Conservation (phyloP, 805 yeast species). For the Candida orba region DNA sequence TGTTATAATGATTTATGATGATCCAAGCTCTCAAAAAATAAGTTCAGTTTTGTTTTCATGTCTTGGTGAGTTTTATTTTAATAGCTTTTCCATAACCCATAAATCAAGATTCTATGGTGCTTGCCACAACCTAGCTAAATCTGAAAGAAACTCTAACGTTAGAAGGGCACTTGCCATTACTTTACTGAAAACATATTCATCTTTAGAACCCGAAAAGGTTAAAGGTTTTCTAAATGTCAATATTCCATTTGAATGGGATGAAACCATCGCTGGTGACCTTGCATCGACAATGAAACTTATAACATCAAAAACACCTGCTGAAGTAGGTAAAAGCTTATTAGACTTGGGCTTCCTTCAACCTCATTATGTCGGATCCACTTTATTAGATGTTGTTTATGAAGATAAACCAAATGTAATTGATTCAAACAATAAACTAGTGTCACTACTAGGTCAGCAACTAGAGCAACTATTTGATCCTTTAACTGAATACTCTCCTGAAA, state of each 20-base stretch:
- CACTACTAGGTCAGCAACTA: constrained; percentile 71
- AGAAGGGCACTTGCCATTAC: constrained; percentile 75
- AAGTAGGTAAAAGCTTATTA: constrained; percentile 51
- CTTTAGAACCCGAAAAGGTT: constrained; percentile 31
- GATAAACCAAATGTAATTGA: constrained; percentile 45
- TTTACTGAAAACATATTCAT: constrained; percentile 57
- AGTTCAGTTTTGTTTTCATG: constrained; percentile 50
- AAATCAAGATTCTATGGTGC: constrained; percentile 75
- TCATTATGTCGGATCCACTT: constrained; percentile 39
- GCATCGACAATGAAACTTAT: constrained; percentile 61
- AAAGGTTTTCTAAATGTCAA: constrained; percentile 10
- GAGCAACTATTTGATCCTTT: constrained; percentile 88
- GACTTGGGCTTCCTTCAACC: constrained; percentile 51
- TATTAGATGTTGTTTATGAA: constrained; percentile 72
- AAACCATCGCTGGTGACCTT: constrained; percentile 73
- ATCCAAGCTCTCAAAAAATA: constrained; percentile 37
- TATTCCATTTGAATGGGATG: constrained; percentile 52
- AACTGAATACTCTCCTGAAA: constrained; percentile 87
- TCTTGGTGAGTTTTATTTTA: constrained; percentile 59
- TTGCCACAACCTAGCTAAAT: constrained; percentile 53
- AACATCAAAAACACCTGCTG: constrained; percentile 42
- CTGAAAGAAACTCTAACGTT: constrained; percentile 47
- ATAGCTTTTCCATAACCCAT: constrained; percentile 47
- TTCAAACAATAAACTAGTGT: constrained; percentile 69
- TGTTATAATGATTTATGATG: constrained; percentile 43